These are phyloP conservation scores for Entomophthora muscae DNA, from an alignment of 371 early-diverging fungal species.

Conservation along the genomic window DNA sequence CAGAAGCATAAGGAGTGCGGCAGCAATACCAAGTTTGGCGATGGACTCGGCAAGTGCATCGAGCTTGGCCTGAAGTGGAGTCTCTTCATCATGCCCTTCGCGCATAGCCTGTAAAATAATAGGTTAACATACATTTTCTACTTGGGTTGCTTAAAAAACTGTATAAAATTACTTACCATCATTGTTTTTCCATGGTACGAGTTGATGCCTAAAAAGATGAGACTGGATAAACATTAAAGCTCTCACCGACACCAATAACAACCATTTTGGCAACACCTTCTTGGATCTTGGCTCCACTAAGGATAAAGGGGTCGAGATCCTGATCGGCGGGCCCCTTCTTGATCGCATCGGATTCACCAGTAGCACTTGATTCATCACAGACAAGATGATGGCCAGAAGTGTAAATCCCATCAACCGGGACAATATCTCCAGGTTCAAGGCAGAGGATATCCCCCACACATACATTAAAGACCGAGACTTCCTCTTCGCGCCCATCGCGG, in stretches of 20 bases:
- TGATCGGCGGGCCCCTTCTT: slow-evolving; percentile 25
- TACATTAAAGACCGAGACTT: slow-evolving; percentile 72
- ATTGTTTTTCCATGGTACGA: slow-evolving; percentile 59
- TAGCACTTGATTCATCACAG: slow-evolving; percentile 82
- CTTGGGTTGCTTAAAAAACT: background rate
- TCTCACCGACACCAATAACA: slow-evolving; percentile 30
- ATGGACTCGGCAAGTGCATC: slow-evolving; percentile 46
- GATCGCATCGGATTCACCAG: slow-evolving; percentile 83
- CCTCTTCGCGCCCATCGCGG: slow-evolving; percentile 53
- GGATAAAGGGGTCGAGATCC: slow-evolving; percentile 38
- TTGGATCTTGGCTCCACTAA: slow-evolving; percentile 51
- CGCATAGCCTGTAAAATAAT: slow-evolving; percentile 8
- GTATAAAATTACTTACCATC: slow-evolving; percentile 22
- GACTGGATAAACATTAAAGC: background rate
- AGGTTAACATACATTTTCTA: background rate
- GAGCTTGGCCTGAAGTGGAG: slow-evolving; percentile 51
- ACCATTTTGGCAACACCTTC: slow-evolving; percentile 58
- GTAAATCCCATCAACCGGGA: slow-evolving; percentile 79
- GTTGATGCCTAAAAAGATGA: slow-evolving; percentile 24
- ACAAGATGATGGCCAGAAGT: slow-evolving; percentile 62
- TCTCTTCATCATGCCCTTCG: slow-evolving; percentile 25
- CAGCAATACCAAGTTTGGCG: slow-evolving; percentile 44
- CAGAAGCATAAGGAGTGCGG: slow-evolving; percentile 41
- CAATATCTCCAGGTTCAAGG: slow-evolving; percentile 88
- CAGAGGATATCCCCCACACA: slow-evolving; percentile 78